phyloP scores from a whole-genome alignment of 2,329 filamentous ascomycete species.

The Cladosporium oxysporum region DNA sequence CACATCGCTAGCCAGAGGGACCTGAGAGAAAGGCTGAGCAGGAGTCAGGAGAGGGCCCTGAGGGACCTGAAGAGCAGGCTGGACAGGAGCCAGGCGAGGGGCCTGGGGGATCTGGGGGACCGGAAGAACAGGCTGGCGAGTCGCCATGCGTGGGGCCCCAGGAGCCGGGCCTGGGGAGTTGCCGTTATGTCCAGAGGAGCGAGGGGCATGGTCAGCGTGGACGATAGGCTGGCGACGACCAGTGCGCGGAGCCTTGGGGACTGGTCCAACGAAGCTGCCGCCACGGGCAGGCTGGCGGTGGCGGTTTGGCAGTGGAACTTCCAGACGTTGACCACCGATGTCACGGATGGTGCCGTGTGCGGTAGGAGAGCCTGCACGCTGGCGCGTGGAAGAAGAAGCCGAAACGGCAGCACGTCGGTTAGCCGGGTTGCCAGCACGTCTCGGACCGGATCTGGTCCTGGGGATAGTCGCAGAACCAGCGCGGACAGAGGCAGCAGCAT shows the following conservation, averaged over 20 bases:
- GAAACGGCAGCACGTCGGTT: background rate
- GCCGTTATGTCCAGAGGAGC: no score
- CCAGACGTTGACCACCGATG: background rate
- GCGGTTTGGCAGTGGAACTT: background rate
- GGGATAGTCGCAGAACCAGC: background rate
- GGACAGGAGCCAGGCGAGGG: background rate
- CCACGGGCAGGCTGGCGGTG: background rate
- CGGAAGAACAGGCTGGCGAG: background rate
- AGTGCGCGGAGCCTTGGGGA: background rate
- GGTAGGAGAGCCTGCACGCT: background rate
- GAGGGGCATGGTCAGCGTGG: no score
- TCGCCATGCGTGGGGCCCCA: no score
- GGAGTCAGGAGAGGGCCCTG: background rate
- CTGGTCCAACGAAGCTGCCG: background rate
- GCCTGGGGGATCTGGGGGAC: background rate
- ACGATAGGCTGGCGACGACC: no score
- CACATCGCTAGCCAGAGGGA: background rate
- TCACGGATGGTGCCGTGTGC: background rate
- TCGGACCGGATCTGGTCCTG: background rate
- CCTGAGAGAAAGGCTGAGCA: background rate
- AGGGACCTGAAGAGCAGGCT: background rate
- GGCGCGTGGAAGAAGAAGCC: background rate
- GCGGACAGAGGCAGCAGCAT: background rate
- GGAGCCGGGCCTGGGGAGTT: no score
- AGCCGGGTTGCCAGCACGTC: background rate